phyloP scores from a whole-genome alignment of 2,329 filamentous ascomycete genomes.

The Aspergillus sp. region DNA sequence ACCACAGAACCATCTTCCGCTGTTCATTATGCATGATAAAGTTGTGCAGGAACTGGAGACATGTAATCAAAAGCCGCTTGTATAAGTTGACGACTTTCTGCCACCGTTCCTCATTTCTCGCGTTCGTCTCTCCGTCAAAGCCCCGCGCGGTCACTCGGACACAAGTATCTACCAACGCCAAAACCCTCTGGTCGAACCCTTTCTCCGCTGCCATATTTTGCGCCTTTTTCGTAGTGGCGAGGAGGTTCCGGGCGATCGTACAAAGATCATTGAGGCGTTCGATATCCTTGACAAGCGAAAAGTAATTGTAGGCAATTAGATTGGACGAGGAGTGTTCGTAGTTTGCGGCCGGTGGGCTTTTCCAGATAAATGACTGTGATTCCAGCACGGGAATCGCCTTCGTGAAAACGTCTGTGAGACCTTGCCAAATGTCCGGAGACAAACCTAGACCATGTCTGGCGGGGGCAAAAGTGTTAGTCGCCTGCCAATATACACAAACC shows the following conservation, averaged over 20 bases:
- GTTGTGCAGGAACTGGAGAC: conserved; percentile 66
- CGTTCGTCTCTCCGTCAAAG: conserved; percentile 63
- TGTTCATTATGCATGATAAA: conserved; percentile 66
- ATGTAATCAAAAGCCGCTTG: conserved; percentile 65
- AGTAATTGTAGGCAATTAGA: conserved; percentile 61
- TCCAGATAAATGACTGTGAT: conserved; percentile 60
- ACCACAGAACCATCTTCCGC: conserved; percentile 64
- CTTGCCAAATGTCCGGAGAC: conserved; percentile 59
- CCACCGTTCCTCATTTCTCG: conserved; percentile 64
- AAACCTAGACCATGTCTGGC: conserved; percentile 57
- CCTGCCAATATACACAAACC: not conserved
- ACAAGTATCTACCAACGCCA: conserved; percentile 63
- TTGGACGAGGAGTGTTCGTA: conserved; percentile 61
- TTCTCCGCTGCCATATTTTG: conserved; percentile 63
- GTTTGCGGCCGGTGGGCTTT: conserved; percentile 55
- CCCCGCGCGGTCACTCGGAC: conserved; percentile 64
- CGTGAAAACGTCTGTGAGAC: conserved; percentile 57
- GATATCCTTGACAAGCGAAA: conserved; percentile 60
- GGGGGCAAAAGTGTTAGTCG: conserved; percentile 8
- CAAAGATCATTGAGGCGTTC: conserved; percentile 63
- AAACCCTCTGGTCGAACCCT: conserved; percentile 60
- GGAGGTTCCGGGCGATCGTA: conserved; percentile 61
- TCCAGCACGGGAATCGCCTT: conserved; percentile 63
- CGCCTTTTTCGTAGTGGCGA: conserved; percentile 60
- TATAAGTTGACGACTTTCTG: conserved; percentile 65